A percentile compares a stretch with the other conserved stretches of the same genome.
These are phyloP conservation scores for Boletus pseudopeckii DNA, from an alignment of 768 basidiomycete species.

Conservation along the genomic window DNA sequence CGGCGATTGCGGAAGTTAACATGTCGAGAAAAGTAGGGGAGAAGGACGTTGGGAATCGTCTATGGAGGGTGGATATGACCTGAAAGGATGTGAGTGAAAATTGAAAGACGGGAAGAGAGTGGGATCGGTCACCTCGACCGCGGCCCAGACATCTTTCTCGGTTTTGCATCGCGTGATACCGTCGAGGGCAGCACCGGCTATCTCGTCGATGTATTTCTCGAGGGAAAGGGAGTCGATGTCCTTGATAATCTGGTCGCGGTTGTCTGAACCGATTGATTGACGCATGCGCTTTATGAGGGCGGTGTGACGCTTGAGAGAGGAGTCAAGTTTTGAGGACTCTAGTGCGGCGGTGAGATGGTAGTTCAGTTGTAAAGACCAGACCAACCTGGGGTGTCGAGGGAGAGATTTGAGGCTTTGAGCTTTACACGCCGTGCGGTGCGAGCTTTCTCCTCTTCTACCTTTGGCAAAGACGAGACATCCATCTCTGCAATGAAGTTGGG, in stretches of 20 bases:
- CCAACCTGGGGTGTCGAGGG: constrained; percentile 48
- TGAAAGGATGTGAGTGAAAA: constrained; percentile 30
- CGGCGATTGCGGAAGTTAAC: constrained; percentile 53
- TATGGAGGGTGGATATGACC: constrained; percentile 87
- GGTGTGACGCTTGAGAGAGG: constrained; percentile 94
- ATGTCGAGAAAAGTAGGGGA: constrained; percentile 65
- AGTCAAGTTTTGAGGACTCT: constrained; percentile 82
- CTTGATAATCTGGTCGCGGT: constrained; percentile 84
- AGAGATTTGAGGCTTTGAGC: constrained; percentile 56
- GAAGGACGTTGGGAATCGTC: constrained; percentile 79
- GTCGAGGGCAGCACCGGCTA: constrained; percentile 82
- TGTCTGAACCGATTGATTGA: constrained; percentile 78
- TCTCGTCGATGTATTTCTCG: constrained; percentile 96
- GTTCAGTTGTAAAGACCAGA: constrained; percentile 1
- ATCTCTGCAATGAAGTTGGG: constrained; percentile 7
- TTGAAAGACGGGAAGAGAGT: not conserved
- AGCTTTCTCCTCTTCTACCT: constrained; percentile 47
- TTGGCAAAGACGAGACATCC: constrained; percentile 28
- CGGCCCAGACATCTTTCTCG: constrained; percentile 88
- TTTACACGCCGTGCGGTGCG: constrained; percentile 56
- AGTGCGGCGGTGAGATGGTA: constrained; percentile 3
- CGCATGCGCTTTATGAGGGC: constrained; percentile 92
- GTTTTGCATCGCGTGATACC: constrained; percentile 86
- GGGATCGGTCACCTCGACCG: constrained; percentile 70
- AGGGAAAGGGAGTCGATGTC: constrained; percentile 88